Percentiles rank a stretch among this genome's conserved stretches.
phyloP scores from a whole-genome alignment of 139 green algal genomes.

The Chlamydomonas urium region DNA sequence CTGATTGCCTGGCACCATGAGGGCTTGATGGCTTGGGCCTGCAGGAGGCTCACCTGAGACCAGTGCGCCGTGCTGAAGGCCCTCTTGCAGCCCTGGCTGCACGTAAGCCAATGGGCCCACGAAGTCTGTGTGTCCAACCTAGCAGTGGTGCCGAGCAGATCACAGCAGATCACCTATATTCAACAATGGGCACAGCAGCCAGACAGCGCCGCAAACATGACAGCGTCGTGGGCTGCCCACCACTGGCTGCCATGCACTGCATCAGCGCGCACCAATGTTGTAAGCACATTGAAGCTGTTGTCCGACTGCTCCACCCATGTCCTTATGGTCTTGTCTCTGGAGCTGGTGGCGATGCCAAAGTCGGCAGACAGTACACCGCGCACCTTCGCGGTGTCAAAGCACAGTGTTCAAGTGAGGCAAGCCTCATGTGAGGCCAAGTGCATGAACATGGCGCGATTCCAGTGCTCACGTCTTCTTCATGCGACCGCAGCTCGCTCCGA shows the following conservation, averaged over 20 bases:
- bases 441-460: not conserved
- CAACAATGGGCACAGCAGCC: too few relatives aligned
- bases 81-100: conserved; percentile 16
- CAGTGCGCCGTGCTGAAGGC: conserved; percentile 46
- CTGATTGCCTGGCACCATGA: not conserved
- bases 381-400: conserved; percentile 38
- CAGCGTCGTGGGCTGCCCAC: too few relatives aligned
- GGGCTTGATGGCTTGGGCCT: not conserved
- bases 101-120: conserved; percentile 68
- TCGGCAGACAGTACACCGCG: conserved; percentile 38
- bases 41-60: conserved; percentile 53
- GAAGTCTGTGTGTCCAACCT: conserved; percentile 81
- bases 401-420: not conserved
- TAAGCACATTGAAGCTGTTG: conserved; percentile 21
- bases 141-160: too few relatives aligned
- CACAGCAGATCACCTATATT: too few relatives aligned
- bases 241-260: too few relatives aligned
- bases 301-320: conserved; percentile 46
- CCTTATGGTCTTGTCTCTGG: conserved; percentile 72
- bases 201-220: too few relatives aligned
- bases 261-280: conserved; percentile 4
- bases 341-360: conserved; percentile 58
- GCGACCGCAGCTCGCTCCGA: not conserved
- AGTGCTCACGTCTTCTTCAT: conserved; percentile 6
- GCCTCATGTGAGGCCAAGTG: too few relatives aligned